These are phyloP conservation scores for Periglandula ipomoeae DNA, from an alignment of 2,329 filamentous ascomycete species.

Conservation along the genomic window DNA sequence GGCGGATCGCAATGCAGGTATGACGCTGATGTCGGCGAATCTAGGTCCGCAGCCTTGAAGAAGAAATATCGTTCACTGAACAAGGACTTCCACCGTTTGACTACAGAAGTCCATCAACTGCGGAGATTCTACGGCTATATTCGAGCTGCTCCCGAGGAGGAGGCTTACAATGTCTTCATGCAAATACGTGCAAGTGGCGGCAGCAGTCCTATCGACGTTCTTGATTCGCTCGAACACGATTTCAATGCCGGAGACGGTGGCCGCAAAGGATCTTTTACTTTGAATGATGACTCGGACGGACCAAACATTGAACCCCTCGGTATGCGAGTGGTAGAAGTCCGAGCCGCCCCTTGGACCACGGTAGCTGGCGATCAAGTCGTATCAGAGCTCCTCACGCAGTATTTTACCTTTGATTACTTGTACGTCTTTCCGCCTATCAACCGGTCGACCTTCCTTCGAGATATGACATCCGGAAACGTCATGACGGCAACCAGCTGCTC, in stretches of 20 bases:
- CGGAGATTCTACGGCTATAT: conserved; percentile 5
- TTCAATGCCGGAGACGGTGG: background rate
- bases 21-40: conserved; percentile 8
- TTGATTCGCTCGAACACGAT: background rate
- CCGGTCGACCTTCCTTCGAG: background rate
- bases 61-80: conserved; percentile 5
- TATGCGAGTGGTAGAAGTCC: background rate
- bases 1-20: conserved; percentile 4
- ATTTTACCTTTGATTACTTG: conserved; percentile 7
- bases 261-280: background rate
- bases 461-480: background rate
- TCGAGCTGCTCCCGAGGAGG: conserved; percentile 2
- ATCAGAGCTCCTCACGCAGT: conserved; percentile 6
- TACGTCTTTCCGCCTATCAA: conserved; percentile 7
- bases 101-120: conserved; percentile 1
- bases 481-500: conserved; percentile 3
- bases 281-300: conserved; percentile 1
- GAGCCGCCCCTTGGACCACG: conserved; percentile 2
- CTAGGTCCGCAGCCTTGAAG: conserved; percentile 5
- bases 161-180: conserved; percentile 2
- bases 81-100: background rate
- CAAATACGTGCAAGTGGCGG: conserved; percentile 2
- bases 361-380: conserved; percentile 2
- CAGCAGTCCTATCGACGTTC: conserved; percentile 4
- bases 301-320: background rate